Percentiles rank a stretch among this genome's conserved stretches.
These are phyloP conservation scores for Holtermannia corniformis DNA, from an alignment of 768 basidiomycete species.

Conservation along the genomic window DNA sequence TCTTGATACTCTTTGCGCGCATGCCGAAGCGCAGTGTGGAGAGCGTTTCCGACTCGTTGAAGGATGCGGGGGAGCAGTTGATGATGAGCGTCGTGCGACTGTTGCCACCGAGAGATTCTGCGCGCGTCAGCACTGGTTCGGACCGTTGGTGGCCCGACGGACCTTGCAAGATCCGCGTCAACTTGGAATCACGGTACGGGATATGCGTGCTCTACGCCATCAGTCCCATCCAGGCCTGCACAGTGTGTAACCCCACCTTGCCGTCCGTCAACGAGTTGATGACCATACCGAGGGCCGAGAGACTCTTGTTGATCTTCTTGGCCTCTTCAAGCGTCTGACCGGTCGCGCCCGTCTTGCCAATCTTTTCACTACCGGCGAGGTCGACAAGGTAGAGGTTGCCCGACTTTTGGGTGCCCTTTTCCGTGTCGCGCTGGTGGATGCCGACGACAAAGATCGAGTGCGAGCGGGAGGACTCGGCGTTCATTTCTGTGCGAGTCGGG, in stretches of 20 bases:
- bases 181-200: conserved; percentile 97
- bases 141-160: conserved; percentile 75
- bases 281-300: conserved; percentile 97
- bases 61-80: conserved; percentile 85
- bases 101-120: conserved; percentile 41
- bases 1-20: conserved; percentile 99
- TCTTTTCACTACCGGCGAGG: conserved; percentile 93
- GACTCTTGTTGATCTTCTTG: conserved; percentile 99
- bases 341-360: conserved; percentile 97
- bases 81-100: conserved; percentile 88
- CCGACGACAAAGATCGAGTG: conserved; percentile 98
- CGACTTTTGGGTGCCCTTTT: conserved; percentile 88
- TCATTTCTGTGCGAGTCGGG: conserved; percentile 66
- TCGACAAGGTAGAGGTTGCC: conserved; percentile 97
- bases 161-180: conserved; percentile 98
- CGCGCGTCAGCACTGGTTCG: conserved; percentile 1
- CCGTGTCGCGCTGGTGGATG: conserved; percentile 92
- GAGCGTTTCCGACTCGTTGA: conserved; percentile 93
- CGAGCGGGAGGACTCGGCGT: conserved; percentile 96
- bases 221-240: conserved; percentile 2
- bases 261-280: conserved; percentile 95
- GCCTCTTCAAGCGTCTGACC: conserved; percentile 98
- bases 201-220: conserved; percentile 91
- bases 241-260: conserved; percentile 55
- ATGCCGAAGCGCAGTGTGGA: conserved; percentile 98